phyloP scores from a whole-genome alignment of 75 land plant species.

The Picea sitchensis region DNA sequence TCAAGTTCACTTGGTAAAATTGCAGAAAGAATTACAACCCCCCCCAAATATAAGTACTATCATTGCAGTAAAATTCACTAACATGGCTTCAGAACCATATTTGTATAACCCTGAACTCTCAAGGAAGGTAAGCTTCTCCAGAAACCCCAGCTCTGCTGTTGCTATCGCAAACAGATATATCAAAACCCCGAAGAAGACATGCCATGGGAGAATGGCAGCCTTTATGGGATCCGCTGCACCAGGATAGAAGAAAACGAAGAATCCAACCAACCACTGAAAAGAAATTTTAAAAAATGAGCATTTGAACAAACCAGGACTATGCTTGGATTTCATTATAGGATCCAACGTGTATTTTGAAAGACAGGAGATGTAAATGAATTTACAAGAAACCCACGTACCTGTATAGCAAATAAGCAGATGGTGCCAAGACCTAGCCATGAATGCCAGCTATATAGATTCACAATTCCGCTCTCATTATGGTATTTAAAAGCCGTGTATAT shows the following conservation, averaged over 20 bases:
- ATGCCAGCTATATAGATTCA: slow-evolving; percentile 59
- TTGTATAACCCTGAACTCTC: slow-evolving; percentile 54
- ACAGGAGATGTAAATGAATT: background rate
- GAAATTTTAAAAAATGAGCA: background rate
- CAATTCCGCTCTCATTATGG: slow-evolving; percentile 26
- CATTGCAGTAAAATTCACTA: slow-evolving; percentile 81
- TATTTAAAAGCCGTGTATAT: slow-evolving; percentile 62
- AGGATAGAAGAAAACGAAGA: slow-evolving; percentile 76
- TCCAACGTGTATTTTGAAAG: background rate
- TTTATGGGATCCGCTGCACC: slow-evolving; percentile 40
- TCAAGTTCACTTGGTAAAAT: slow-evolving; percentile 13
- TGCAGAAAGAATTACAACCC: slow-evolving; percentile 43
- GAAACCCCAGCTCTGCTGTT: slow-evolving; percentile 67
- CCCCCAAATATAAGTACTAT: slow-evolving; percentile 52
- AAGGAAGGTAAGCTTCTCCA: slow-evolving; percentile 95
- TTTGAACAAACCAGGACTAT: background rate
- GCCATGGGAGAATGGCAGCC: slow-evolving; percentile 75
- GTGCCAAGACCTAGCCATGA: slow-evolving; percentile 80
- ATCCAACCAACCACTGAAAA: slow-evolving; percentile 89
- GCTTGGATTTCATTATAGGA: background rate
- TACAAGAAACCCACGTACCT: slow-evolving; percentile 41
- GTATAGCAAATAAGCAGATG: slow-evolving; percentile 68
- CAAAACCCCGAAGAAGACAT: slow-evolving; percentile 65
- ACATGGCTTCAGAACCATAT: slow-evolving; percentile 74
- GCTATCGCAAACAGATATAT: slow-evolving; percentile 60